Percentiles rank a stretch among this genome's conserved stretches.
Evolutionary conservation across 2,329 filamentous ascomycete genomes (phyloP).

Genomic region (Penicillium freii): DNA sequence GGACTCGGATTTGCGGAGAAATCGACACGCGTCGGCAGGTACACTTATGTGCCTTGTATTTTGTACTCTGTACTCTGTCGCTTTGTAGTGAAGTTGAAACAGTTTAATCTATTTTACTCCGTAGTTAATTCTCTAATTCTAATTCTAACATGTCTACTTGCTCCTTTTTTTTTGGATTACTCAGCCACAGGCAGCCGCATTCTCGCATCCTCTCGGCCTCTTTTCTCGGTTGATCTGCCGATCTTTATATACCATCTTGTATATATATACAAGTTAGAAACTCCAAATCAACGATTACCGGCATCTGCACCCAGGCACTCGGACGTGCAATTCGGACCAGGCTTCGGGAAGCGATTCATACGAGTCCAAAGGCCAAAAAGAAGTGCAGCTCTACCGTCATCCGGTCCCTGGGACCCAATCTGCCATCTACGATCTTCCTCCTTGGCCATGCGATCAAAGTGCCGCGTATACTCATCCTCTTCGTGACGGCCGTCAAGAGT

Average conservation of each 20-base stretch:
- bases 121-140: not conserved
- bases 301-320: not conserved
- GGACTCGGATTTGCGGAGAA: constrained; percentile 8
- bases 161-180: constrained; percentile 12
- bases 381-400: not conserved
- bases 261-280: not conserved
- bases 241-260: not conserved
- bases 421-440: constrained; percentile 4
- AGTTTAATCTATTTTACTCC: not conserved
- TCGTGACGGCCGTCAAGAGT: not conserved
- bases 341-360: not conserved
- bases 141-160: not conserved
- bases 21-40: constrained; percentile 4
- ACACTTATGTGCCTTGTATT: not conserved
- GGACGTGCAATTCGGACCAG: not conserved
- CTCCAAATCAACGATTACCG: not conserved
- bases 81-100: too few relatives aligned
- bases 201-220: constrained; percentile 10
- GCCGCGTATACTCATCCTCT: not conserved
- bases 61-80: not conserved
- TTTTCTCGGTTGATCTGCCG: not conserved
- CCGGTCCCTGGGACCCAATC: not conserved
- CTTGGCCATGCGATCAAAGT: not conserved
- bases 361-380: not conserved
- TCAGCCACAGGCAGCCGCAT: constrained; percentile 27